Evolutionary conservation across 2,329 filamentous ascomycete species (phyloP).

Genomic region (Aureobasidium subglaciale): DNA sequence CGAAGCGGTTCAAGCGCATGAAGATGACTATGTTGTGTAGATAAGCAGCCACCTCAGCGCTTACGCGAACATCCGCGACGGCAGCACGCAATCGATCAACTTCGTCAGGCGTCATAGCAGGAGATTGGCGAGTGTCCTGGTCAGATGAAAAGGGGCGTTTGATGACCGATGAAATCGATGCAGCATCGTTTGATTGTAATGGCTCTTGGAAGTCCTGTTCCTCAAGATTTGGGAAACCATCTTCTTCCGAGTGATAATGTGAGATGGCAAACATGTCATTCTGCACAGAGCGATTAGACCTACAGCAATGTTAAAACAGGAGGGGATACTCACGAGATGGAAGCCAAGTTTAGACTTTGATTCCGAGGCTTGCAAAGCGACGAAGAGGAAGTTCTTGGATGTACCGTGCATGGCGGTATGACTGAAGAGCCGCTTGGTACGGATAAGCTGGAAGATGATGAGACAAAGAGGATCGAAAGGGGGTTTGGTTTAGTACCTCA

Average conservation of each 20-base stretch:
- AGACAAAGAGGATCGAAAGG: no score
- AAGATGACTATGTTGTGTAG: conserved; percentile 83
- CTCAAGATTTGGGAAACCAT: conserved; percentile 70
- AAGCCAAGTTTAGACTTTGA: conserved; percentile 30
- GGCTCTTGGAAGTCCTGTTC: conserved; percentile 32
- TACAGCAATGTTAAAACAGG: background rate
- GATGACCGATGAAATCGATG: conserved; percentile 30
- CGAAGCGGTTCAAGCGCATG: conserved; percentile 78
- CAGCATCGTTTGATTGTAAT: conserved; percentile 6
- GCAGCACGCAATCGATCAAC: conserved; percentile 45
- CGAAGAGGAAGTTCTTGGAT: conserved; percentile 71
- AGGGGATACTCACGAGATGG: conserved; percentile 30
- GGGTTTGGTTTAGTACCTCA: conserved; percentile 37
- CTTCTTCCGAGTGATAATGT: conserved; percentile 67
- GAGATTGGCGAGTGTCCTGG: conserved; percentile 30
- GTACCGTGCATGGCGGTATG: conserved; percentile 65
- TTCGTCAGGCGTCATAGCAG: conserved; percentile 19
- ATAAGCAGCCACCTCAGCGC: conserved; percentile 74
- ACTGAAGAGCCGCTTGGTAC: conserved; percentile 70
- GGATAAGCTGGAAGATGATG: conserved; percentile 50
- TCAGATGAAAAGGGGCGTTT: conserved; percentile 24
- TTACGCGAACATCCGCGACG: conserved; percentile 54
- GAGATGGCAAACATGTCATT: conserved; percentile 85
- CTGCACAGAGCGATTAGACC: background rate
- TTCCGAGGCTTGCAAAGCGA: conserved; percentile 57